Evolutionary conservation across 148 eudicot genomes (phyloP).

Genomic region (Nyssa sinensis): DNA sequence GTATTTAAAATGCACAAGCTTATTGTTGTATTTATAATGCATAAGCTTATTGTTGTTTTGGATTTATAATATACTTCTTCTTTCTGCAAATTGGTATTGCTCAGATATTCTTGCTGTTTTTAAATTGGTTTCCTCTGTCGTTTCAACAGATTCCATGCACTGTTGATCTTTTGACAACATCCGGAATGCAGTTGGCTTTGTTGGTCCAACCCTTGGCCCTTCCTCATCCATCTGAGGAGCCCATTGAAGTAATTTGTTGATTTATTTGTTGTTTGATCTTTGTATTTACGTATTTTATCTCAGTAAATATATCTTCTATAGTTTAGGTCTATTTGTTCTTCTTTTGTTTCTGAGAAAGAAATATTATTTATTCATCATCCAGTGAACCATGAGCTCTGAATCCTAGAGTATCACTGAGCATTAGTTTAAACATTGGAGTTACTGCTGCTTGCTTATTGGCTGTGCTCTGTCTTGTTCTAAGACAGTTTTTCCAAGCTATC

Average conservation of each 20-base stretch:
- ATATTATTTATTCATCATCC: too few species aligned
- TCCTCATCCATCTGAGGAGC: slow-evolving; percentile 95
- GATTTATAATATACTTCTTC: neutral
- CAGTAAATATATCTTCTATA: too few species aligned
- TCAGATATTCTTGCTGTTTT: slow-evolving; percentile 10
- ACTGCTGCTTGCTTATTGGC: neutral
- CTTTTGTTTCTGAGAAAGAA: too few species aligned
- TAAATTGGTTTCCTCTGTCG: slow-evolving; percentile 10
- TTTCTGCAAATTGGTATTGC: neutral
- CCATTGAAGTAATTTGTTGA: slow-evolving; percentile 60
- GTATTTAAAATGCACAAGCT: slow-evolving; percentile 13
- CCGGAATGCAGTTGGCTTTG: slow-evolving; percentile 94
- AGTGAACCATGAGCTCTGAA: neutral
- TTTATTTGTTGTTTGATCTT: slow-evolving; percentile 7
- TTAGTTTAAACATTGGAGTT: neutral
- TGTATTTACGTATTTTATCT: neutral
- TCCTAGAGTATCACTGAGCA: neutral
- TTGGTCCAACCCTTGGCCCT: slow-evolving; percentile 95
- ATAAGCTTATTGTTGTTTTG: neutral
- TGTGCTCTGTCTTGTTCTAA: too few species aligned
- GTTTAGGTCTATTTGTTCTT: too few species aligned
- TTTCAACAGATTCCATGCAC: slow-evolving; percentile 78
- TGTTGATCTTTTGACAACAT: slow-evolving; percentile 77
- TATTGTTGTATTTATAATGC: neutral
- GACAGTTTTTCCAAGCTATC: too few species aligned